Conservation (phyloP, 352 stramenopile genomes). For the Globisporangium nodosum region DNA sequence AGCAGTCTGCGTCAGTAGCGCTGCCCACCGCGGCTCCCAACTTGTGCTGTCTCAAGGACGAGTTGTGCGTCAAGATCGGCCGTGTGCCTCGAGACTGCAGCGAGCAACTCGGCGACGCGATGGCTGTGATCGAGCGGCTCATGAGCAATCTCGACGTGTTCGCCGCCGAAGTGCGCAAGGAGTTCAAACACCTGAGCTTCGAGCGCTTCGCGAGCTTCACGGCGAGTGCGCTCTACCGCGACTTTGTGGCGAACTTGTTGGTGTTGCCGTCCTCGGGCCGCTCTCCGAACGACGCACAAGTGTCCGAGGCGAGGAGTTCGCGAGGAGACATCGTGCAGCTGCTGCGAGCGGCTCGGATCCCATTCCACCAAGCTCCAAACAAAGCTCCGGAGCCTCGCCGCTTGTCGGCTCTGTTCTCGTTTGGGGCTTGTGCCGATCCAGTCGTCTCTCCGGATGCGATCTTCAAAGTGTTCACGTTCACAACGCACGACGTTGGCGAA, state of each 20-base stretch:
- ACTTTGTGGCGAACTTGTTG: conserved; percentile 25
- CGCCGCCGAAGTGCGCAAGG: conserved; percentile 22
- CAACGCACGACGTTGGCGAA: conserved; percentile 4
- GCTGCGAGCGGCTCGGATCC: conserved; percentile 36
- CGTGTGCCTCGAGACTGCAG: conserved; percentile 6
- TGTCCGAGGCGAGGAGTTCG: not conserved
- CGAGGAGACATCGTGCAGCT: conserved; percentile 30
- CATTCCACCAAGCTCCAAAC: conserved; percentile 57
- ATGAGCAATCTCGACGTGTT: conserved; percentile 36
- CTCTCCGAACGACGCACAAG: not conserved
- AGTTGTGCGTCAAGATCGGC: conserved; percentile 16
- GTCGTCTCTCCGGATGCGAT: conserved; percentile 17
- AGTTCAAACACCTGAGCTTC: conserved; percentile 44
- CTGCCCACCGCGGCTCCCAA: conserved; percentile 15
- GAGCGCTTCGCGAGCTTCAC: conserved; percentile 46
- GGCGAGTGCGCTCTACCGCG: conserved; percentile 35
- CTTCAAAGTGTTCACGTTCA: conserved; percentile 20
- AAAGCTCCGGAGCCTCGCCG: conserved; percentile 1
- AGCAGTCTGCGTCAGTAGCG: conserved; percentile 12
- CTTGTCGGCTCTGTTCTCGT: conserved; percentile 8
- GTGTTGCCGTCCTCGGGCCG: not conserved
- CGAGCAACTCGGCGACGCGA: conserved; percentile 6
- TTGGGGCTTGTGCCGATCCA: not conserved
- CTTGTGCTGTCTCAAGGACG: conserved; percentile 21
- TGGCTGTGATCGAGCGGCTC: conserved; percentile 7